Percentiles rank a stretch among this genome's conserved stretches.
These are phyloP conservation scores for Nicotiana benthamiana DNA, from an alignment of 257 asterid genomes.

Conservation along the genomic window DNA sequence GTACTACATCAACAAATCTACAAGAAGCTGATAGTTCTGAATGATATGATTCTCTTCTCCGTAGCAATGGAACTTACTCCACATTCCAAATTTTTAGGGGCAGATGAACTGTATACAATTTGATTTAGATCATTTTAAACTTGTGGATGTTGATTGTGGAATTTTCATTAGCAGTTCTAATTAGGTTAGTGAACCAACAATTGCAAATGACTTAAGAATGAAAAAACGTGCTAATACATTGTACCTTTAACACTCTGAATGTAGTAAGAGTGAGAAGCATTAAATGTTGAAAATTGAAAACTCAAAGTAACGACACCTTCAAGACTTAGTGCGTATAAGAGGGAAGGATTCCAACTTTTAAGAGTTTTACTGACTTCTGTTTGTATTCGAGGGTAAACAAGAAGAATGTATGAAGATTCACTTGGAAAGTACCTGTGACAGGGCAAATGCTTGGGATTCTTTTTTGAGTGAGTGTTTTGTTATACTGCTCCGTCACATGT, in stretches of 20 bases:
- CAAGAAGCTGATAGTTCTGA: background rate
- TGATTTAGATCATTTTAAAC: background rate
- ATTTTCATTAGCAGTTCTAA: background rate
- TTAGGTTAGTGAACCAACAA: background rate
- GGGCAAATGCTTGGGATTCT: no score
- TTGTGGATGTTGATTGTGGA: background rate
- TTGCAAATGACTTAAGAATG: background rate
- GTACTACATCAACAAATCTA: no score
- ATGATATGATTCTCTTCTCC: background rate
- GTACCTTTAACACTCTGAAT: background rate
- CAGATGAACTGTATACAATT: background rate
- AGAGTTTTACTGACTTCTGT: no score
- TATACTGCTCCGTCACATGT: no score
- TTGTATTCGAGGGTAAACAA: no score
- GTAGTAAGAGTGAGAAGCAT: background rate
- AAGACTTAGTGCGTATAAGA: no score
- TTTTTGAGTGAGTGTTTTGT: no score
- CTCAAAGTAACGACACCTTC: no score
- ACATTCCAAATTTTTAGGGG: background rate
- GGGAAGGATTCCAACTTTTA: no score
- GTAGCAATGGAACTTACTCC: background rate
- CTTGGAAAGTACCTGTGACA: no score
- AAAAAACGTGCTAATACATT: background rate
- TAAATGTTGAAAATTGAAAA: no score
- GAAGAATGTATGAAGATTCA: no score